Base-by-base conservation (phyloP, 441 rosid species). In the Adansonia gregorii region DNA sequence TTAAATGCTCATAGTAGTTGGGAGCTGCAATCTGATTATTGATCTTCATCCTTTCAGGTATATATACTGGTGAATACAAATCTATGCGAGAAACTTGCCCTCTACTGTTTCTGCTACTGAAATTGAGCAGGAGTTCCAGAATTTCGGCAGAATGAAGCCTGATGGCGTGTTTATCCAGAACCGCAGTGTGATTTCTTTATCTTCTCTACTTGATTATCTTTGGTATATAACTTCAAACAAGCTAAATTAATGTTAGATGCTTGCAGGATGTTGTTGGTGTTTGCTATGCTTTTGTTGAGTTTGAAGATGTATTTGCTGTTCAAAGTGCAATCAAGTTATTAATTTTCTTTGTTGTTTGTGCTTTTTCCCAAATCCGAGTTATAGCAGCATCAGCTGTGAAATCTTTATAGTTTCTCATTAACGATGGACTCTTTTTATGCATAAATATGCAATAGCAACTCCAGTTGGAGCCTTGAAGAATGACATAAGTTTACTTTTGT, bases 211-310 rank as follows among this genome's bases (percentile, higher is more conserved):
- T 77, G 19, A 0, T 19, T 48, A 11, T 68, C 31, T 45, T 0
- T 76, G 10, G 41, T 72, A 14, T 35, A 54, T 24, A 58, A 11
- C n/a, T 24, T 20, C 8, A 51, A 76, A 9, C 76, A 78, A 79
- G 59, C 84, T 86, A 41, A 84, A 77, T 56, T 54, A 39, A 8
- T 43, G 45, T 22, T 66, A 55, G 45, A 71, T 64, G 45, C 48
- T 27, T 83, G 72, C 86, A 86, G 91, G 91, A 88, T 81, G 87
- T 83, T 74, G 77, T 91, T 76, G 95, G 93, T 45, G 89, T 89
- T 41, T 91, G 93, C 87, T 89, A 88, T 78, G 95, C 95, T 3
- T 91, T 91, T 83, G 95, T 91, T 24, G 95, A 91, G 89, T 91
- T 83, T 74, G 93, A 91, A 84, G 95, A 91, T 79, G 78, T 86